Evolutionary conservation across 768 basidiomycete genomes (phyloP).

Genomic region (Leccinum longicurvipes): DNA sequence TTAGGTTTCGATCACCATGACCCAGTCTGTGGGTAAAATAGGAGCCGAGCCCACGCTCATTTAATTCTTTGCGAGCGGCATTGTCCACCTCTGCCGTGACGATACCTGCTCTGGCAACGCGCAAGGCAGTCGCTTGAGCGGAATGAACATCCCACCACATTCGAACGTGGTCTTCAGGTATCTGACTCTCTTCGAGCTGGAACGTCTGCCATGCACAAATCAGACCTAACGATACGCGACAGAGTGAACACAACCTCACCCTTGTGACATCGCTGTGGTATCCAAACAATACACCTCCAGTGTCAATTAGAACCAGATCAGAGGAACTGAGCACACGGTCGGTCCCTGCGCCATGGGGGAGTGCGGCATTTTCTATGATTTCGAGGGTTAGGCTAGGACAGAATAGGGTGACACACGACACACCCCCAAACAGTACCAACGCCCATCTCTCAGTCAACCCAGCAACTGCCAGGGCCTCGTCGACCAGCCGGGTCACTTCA

Average conservation of each 20-base stretch:
- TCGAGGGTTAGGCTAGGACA: constrained; percentile 1
- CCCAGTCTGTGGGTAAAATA: constrained; percentile 83
- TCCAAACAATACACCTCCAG: constrained; percentile 65
- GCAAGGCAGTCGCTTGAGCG: constrained; percentile 59
- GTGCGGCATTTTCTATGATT: constrained; percentile 71
- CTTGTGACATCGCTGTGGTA: constrained; percentile 79
- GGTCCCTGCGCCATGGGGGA: constrained; percentile 79
- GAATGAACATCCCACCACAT: constrained; percentile 65
- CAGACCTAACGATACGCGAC: not conserved
- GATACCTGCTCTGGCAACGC: constrained; percentile 44
- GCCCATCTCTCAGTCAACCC: constrained; percentile 60
- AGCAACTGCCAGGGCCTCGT: constrained; percentile 48
- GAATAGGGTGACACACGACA: constrained; percentile 15
- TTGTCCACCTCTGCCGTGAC: constrained; percentile 56
- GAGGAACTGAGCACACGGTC: constrained; percentile 52
- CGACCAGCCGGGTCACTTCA: constrained; percentile 56
- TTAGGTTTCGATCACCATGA: constrained; percentile 57
- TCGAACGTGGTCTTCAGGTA: constrained; percentile 48
- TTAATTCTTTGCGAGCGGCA: constrained; percentile 55
- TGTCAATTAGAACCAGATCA: constrained; percentile 77
- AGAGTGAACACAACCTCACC: constrained; percentile 39
- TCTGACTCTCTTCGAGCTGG: constrained; percentile 53
- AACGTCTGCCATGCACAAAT: constrained; percentile 47
- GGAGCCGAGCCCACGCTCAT: constrained; percentile 39
- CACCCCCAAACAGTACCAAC: constrained; percentile 78